These are phyloP conservation scores for Botryotinia calthae DNA, from an alignment of 2,329 filamentous ascomycete genomes.

Conservation along the genomic window DNA sequence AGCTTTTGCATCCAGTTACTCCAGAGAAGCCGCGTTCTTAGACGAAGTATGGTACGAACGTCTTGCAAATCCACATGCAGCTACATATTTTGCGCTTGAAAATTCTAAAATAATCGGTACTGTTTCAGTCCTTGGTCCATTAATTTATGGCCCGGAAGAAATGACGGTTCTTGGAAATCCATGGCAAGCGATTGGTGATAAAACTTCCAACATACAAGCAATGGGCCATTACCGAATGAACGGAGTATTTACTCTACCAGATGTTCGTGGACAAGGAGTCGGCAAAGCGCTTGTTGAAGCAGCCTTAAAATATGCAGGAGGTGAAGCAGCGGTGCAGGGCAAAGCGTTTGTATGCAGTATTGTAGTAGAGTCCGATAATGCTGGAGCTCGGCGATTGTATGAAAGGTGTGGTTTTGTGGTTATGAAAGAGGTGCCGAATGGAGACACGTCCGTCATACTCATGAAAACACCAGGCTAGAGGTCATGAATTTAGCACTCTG, in stretches of 20 bases:
- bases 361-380: constrained; percentile 40
- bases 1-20: constrained; percentile 43
- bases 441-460: constrained; percentile 27
- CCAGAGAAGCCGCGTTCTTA: constrained; percentile 40
- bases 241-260: constrained; percentile 42
- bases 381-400: constrained; percentile 39
- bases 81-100: constrained; percentile 39
- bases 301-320: constrained; percentile 35
- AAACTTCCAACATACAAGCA: not conserved
- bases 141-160: constrained; percentile 28
- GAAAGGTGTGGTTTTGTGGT: constrained; percentile 40
- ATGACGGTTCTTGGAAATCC: constrained; percentile 24
- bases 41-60: constrained; percentile 41
- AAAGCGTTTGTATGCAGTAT: constrained; percentile 36
- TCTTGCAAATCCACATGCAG: constrained; percentile 40
- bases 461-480: constrained; percentile 5
- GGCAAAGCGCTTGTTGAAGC: constrained; percentile 39
- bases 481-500: not conserved
- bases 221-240: constrained; percentile 39
- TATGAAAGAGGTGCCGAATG: constrained; percentile 25
- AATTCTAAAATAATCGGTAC: constrained; percentile 37
- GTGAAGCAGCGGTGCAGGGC: constrained; percentile 28
- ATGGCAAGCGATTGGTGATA: constrained; percentile 23
- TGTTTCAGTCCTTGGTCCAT: constrained; percentile 39
- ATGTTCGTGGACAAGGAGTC: constrained; percentile 41